Percentiles rank a stretch among this genome's conserved stretches.
These are phyloP conservation scores for Melastoma candidum DNA, from an alignment of 441 rosid species.

Conservation along the genomic window DNA sequence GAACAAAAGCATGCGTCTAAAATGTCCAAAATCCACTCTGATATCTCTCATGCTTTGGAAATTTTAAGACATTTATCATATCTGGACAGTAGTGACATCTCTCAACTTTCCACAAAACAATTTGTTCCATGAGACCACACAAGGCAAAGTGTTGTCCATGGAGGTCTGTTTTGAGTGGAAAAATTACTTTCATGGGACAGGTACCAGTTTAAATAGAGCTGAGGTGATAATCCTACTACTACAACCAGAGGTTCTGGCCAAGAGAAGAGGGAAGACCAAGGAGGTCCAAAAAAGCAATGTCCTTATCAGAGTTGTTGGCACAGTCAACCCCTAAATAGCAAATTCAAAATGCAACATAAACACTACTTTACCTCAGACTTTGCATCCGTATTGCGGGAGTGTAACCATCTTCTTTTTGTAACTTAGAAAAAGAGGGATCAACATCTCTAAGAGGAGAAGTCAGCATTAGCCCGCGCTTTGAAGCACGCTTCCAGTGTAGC, in stretches of 20 bases:
- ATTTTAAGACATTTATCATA: no score
- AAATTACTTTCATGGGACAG: not conserved
- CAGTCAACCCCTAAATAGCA: not conserved
- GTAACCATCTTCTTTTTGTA: constrained; percentile 27
- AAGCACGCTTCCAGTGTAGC: constrained; percentile 89
- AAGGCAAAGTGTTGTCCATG: no score
- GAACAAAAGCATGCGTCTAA: no score
- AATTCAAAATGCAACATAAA: constrained; percentile 1
- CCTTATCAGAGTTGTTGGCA: not conserved
- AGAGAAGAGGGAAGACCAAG: no score
- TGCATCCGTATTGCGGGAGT: constrained; percentile 57
- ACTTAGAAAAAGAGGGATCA: constrained; percentile 27
- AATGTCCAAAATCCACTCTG: no score
- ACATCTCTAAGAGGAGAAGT: constrained; percentile 71
- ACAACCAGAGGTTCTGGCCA: no score
- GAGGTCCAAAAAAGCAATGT: not conserved
- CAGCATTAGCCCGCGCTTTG: constrained; percentile 77
- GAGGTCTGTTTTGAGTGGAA: no score
- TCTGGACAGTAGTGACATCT: no score
- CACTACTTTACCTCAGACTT: constrained; percentile 53
- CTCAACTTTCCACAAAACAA: no score
- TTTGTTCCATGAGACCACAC: no score
- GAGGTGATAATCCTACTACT: no score
- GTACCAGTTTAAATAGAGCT: not conserved
- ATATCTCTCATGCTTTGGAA: no score